These are phyloP conservation scores for Beauveria rudraprayagi DNA, from an alignment of 2,329 filamentous ascomycete genomes.

Conservation along the genomic window DNA sequence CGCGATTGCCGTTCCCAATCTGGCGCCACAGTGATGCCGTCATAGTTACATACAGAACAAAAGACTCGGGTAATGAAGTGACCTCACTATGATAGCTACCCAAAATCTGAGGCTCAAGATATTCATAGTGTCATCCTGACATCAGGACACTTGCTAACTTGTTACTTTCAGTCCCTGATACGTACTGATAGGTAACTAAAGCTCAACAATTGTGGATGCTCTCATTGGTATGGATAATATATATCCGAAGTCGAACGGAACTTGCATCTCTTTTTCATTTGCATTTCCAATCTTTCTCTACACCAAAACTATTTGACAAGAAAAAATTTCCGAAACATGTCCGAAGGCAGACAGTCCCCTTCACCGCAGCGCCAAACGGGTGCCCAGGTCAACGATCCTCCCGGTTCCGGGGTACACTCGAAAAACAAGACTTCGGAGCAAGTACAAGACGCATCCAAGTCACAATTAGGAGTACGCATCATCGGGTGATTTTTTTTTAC, in stretches of 20 bases:
- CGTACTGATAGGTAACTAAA: not conserved
- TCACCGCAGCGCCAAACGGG: not conserved
- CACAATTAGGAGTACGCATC: not conserved
- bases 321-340: not conserved
- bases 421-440: not conserved
- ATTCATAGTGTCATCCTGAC: not conserved
- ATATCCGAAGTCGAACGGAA: too few species aligned
- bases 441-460: not conserved
- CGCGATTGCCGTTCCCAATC: not conserved
- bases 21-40: not conserved
- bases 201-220: not conserved
- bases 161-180: not conserved
- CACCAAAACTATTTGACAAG: not conserved
- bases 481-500: not conserved
- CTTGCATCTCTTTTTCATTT: too few species aligned
- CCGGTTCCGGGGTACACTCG: not conserved
- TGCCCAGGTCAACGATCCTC: not conserved
- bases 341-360: constrained; percentile 8
- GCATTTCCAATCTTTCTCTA: not conserved
- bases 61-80: not conserved
- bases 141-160: not conserved
- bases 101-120: not conserved
- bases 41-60: not conserved
- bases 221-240: not conserved
- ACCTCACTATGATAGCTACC: not conserved